Evolutionary conservation across 2,329 filamentous ascomycete species (phyloP).

Genomic region (Colletotrichum filicis): DNA sequence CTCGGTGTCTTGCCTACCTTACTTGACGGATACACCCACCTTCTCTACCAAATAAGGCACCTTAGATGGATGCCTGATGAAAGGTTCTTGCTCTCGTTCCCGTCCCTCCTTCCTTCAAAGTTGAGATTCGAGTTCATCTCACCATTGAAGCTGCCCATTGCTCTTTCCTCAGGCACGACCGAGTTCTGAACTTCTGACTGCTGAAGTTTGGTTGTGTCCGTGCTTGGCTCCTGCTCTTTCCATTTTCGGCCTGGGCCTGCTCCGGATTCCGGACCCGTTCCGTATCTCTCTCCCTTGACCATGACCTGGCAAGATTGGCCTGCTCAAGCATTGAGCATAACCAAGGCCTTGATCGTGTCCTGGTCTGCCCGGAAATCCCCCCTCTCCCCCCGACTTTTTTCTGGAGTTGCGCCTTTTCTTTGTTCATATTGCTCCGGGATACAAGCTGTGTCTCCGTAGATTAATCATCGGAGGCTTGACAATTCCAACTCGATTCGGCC

Average conservation of each 20-base stretch:
- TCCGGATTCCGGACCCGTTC: constrained; percentile 3
- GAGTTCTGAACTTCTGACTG: background rate
- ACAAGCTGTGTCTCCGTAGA: background rate
- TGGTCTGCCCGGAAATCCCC: background rate
- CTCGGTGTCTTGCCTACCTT: background rate
- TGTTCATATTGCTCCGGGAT: background rate
- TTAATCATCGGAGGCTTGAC: background rate
- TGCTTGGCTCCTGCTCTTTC: background rate
- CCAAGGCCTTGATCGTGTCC: background rate
- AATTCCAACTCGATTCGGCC: background rate
- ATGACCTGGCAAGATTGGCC: background rate
- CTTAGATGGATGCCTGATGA: background rate
- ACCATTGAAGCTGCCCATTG: background rate
- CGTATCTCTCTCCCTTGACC: constrained; percentile 1
- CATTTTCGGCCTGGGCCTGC: background rate
- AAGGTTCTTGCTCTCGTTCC: background rate
- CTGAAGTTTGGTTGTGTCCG: background rate
- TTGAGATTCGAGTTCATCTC: background rate
- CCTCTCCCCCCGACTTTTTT: background rate
- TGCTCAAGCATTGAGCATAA: background rate
- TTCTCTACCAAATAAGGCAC: background rate
- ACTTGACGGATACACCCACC: too few species aligned
- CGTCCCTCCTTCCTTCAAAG: background rate
- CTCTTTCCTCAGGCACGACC: background rate
- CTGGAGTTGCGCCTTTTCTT: background rate